Conservation (phyloP, 345 rosid species). For the Murraya paniculata region DNA sequence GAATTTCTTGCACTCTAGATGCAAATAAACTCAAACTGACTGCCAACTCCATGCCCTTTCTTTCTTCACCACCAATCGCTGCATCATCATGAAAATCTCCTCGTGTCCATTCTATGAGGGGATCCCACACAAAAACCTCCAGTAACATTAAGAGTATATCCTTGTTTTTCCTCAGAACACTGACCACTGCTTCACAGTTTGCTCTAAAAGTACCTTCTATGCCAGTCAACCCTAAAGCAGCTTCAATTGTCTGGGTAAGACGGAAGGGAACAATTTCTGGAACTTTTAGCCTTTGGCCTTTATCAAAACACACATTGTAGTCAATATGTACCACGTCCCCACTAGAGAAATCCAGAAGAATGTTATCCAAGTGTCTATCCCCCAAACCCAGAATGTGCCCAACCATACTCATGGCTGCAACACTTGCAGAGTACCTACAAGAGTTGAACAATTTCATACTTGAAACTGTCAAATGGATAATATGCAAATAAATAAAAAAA, state of each 20-base stretch:
- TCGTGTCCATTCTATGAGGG: slow-evolving; percentile 95
- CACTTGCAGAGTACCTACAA: slow-evolving; percentile 84
- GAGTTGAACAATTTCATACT: slow-evolving; percentile 5
- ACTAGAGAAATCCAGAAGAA: slow-evolving; percentile 82
- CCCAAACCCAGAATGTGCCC: slow-evolving; percentile 94
- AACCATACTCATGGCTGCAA: slow-evolving; percentile 96
- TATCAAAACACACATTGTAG: slow-evolving; percentile 95
- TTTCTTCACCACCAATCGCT: slow-evolving; percentile 94
- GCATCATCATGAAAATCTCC: slow-evolving; percentile 96
- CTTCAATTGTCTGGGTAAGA: slow-evolving; percentile 84
- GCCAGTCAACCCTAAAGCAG: slow-evolving; percentile 85
- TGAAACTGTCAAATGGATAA: not conserved
- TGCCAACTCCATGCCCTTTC: slow-evolving; percentile 97
- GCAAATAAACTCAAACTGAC: slow-evolving; percentile 96
- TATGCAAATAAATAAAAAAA: not conserved
- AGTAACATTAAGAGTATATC: slow-evolving; percentile 78
- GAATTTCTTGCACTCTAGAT: slow-evolving; percentile 93
- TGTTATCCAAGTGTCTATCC: slow-evolving; percentile 92
- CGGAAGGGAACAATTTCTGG: slow-evolving; percentile 96
- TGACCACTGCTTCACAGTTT: slow-evolving; percentile 80
- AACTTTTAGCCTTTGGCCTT: slow-evolving; percentile 82
- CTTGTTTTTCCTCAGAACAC: slow-evolving; percentile 77
- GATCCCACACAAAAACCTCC: slow-evolving; percentile 95
- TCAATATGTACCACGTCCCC: slow-evolving; percentile 96
- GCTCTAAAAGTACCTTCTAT: slow-evolving; percentile 78